Evolutionary conservation across 169 alveolate species (phyloP).

Genomic region (Eimeria zaria): DNA sequence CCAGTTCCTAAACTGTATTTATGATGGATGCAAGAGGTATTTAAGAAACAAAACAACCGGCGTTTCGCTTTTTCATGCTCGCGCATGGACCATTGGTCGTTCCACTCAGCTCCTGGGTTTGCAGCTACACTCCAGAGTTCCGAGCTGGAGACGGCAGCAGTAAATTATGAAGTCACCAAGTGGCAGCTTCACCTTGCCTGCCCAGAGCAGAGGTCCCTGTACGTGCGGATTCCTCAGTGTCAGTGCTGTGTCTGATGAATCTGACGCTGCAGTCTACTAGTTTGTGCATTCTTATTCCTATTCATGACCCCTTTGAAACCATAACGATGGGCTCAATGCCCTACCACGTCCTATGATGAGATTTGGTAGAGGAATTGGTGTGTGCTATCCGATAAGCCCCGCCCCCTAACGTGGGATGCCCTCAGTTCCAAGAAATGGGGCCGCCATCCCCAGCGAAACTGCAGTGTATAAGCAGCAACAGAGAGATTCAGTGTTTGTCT

Average conservation of each 20-base stretch:
- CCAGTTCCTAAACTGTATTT: not conserved
- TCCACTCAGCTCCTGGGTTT: not conserved
- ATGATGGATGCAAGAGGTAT: no score
- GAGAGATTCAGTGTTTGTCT: no score
- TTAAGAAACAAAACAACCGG: not conserved
- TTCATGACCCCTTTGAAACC: not conserved
- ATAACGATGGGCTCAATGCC: no score
- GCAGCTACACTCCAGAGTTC: not conserved
- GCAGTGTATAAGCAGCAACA: not conserved
- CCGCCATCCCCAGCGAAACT: no score
- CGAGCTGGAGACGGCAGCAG: not conserved
- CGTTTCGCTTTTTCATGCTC: not conserved
- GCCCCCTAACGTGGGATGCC: no score
- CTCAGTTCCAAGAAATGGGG: no score
- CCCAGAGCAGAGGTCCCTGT: not conserved
- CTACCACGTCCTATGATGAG: no score
- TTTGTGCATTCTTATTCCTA: not conserved
- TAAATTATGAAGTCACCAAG: not conserved
- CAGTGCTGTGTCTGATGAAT: not conserved
- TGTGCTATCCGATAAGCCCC: no score
- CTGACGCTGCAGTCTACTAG: not conserved
- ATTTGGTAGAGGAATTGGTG: no score
- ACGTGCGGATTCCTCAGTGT: not conserved
- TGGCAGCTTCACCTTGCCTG: not conserved
- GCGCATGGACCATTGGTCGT: not conserved